A percentile compares a stretch with the other conserved stretches of the same genome.
Evolutionary conservation across 106 monocot genomes (phyloP).

Genomic region (Dendrobium nobile): DNA sequence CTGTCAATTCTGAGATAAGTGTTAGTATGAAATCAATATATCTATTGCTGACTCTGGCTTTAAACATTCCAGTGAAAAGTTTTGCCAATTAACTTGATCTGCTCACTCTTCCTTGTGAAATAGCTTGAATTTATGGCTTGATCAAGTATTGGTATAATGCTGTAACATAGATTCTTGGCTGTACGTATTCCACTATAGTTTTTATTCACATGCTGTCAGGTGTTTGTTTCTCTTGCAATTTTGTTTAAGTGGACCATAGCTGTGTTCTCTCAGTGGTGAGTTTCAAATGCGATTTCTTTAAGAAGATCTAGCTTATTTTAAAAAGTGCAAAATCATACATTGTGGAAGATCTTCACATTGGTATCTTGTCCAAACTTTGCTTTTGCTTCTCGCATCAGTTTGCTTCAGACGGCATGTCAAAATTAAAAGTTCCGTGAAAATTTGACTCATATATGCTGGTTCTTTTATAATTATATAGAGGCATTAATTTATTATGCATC

Average conservation of each 20-base stretch:
- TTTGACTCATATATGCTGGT: no score
- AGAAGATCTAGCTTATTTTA: no score
- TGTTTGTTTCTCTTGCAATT: neutral
- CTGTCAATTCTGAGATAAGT: neutral
- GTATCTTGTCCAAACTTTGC: no score
- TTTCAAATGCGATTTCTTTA: no score
- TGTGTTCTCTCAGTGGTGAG: no score
- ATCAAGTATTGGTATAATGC: neutral
- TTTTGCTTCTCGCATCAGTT: no score
- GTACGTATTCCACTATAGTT: neutral
- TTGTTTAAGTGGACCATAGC: neutral
- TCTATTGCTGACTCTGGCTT: neutral
- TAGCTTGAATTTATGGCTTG: neutral
- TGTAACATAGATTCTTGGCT: neutral
- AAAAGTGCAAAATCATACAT: no score
- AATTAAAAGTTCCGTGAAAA: no score
- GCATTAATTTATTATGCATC: no score
- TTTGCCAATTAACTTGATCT: neutral
- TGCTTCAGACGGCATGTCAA: no score
- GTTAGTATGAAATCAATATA: neutral
- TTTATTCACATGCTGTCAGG: neutral
- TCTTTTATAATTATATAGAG: no score
- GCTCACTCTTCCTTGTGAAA: neutral
- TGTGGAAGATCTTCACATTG: no score
- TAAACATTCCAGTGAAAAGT: neutral